Evolutionary conservation across 768 basidiomycete genomes (phyloP), one percentile per base, ranked within the genome.

Genomic region (Trametes punicea): DNA sequence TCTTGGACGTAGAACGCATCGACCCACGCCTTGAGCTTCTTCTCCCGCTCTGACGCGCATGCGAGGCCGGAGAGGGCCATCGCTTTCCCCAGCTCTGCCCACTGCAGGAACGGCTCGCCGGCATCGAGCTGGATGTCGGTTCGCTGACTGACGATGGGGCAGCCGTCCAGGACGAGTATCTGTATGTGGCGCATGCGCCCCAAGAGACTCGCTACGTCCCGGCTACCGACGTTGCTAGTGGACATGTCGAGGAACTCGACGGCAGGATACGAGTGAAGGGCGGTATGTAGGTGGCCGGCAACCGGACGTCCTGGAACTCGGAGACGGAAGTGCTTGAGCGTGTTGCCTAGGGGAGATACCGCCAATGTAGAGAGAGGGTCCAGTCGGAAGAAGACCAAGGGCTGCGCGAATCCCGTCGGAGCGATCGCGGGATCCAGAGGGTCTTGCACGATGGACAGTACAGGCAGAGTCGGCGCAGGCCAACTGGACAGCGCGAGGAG

Each of bases 381-480:
- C 52, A 96, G 74, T 38, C 78, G 79, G 68, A 89, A 89, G 72
- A 94, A 92, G 2, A 93, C 90, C 60, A 97, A 78, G 1, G 94
- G 94, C 64, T 96, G 94, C 1, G 93, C 94, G 58, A 88, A 88
- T 31, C 72, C 63, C 29, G 38, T 67, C 5, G 63, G 67, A 13
- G 73, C 73, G 30, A 75, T 65, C 26, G 72, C 69, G 1, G 74
- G 65, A 34, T 79, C 75, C 3, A 82, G 69, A 2, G 83, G 78
- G 58, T 89, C 88, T 70, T 90, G 87, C 10, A 87, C 73, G 44
- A 90, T 79, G 3, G 86, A 88, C 2, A 88, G 64, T 0, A 70
- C 69, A 1, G 74, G 71, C 2, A 87, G 68, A 15, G 69, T 60
- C 8, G 52, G 45, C 10, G 66, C 20, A 3, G 85, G 83, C 88